Evolutionary conservation across 1,284 basidiomycete genomes (phyloP), one percentile per base, ranked within the genome.

Genomic region (Trichosporon inkin): DNA sequence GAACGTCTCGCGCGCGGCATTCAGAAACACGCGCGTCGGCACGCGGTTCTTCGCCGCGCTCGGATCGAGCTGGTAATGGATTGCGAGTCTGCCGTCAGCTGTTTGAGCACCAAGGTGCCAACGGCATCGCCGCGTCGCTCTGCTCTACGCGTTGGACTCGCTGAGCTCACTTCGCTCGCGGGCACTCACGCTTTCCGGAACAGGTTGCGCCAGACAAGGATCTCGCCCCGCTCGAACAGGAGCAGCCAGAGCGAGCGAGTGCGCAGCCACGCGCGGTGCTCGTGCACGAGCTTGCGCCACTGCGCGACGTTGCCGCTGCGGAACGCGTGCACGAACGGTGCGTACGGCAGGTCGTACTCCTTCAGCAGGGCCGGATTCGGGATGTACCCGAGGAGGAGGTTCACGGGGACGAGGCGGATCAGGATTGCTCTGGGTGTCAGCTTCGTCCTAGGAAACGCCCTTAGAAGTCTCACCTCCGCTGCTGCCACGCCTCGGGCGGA

Each of bases 131-230:
- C 10, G 5, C 24, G 20, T 19, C 11, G 20, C 20, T 13, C 41
- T 47, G 2, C 6, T 4, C 41, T 6, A 14, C 19, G n/a, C 6
- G 7, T 7, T 5, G 41, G 22, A 32, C 14, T 22, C 16, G 36
- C 36, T 36, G 35, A 7, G 6, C 20, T 8, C 19, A 37, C 2
- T 20, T 17, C 1, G 37, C n/a, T 6, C 16, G 4, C 11, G 10
- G 22, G 0, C 1, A 73, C 78, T 70, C 58, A 79, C 77, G 73
- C 69, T 53, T 67, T 60, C 6, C 79, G 68, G 57, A 80, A 73
- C 17, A 81, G 64, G 56, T 77, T 79, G 20, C 80, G 65, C 76
- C 78, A 78, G 7, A 81, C 75, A 17, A 81, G 64, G 8, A 78
- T 75, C 66, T 79, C 79, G 17, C 78, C 79, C 32, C 79, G 70